phyloP scores from a whole-genome alignment of 225 moss, liverwort and hornwort species.

The Thuidium tamariscinum region DNA sequence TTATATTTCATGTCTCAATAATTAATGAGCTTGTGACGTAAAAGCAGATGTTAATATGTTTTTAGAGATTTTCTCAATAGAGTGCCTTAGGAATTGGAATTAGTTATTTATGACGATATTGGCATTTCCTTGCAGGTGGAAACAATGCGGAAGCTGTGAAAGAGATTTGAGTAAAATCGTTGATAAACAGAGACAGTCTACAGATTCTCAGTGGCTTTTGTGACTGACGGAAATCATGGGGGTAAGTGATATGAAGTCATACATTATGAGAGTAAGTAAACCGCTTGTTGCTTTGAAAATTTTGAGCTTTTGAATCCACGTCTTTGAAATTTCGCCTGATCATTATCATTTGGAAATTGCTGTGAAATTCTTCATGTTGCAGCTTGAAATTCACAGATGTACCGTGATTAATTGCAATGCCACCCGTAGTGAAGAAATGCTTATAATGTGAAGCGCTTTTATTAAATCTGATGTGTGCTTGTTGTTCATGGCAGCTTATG shows the following conservation, averaged over 20 bases:
- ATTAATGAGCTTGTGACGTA: not conserved
- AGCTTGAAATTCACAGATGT: not conserved
- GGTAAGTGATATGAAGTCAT: not conserved
- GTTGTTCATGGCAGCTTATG: slow-evolving; percentile 7
- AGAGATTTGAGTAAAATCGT: not conserved
- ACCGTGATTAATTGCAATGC: not conserved
- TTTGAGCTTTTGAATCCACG: not conserved
- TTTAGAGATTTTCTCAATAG: not conserved
- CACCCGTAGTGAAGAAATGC: not conserved
- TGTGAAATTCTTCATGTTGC: not conserved
- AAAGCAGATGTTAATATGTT: not conserved
- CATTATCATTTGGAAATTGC: not conserved
- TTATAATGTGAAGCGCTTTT: not conserved
- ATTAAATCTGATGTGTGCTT: not conserved
- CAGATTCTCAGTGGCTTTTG: not conserved
- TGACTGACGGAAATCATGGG: slow-evolving; percentile 1
- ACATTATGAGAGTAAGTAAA: not conserved
- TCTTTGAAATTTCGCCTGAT: not conserved
- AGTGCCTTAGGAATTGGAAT: not conserved
- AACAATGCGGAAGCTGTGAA: not conserved
- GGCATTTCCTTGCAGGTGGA: not conserved
- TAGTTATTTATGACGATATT: not conserved
- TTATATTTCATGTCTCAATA: not conserved
- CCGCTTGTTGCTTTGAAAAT: not conserved
- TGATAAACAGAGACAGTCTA: not conserved